Evolutionary conservation across 164 flowering plant genomes (phyloP).

Genomic region (Piper betle): DNA sequence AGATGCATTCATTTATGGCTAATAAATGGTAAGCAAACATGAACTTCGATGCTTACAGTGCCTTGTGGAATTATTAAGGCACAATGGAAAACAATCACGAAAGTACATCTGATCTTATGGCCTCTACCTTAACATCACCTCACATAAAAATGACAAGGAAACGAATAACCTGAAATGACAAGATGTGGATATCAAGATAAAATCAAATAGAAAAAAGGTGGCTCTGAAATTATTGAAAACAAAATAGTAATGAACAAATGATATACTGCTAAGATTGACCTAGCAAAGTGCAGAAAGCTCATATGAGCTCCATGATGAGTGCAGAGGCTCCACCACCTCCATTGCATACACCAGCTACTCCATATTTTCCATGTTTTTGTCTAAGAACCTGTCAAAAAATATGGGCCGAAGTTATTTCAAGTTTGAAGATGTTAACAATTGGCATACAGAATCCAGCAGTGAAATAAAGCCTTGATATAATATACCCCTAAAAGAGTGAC

Average conservation of each 20-base stretch:
- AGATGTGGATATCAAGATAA: too few relatives aligned
- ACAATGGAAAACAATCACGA: too few relatives aligned
- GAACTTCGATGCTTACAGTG: too few relatives aligned
- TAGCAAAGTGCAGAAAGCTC: conserved; percentile 26
- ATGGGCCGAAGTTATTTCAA: not conserved
- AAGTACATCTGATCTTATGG: too few relatives aligned
- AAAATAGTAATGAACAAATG: not conserved
- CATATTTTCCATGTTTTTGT: conserved; percentile 53
- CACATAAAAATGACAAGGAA: too few relatives aligned
- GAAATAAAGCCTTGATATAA: not conserved
- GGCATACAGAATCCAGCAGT: not conserved
- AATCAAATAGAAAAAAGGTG: not conserved
- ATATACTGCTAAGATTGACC: not conserved
- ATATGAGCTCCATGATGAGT: conserved; percentile 64
- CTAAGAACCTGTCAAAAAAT: conserved; percentile 39
- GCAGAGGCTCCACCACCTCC: conserved; percentile 94
- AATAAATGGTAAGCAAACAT: too few relatives aligned
- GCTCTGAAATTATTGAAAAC: too few relatives aligned
- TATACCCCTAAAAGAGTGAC: conserved; percentile 80
- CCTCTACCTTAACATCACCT: too few relatives aligned
- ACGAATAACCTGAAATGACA: too few relatives aligned
- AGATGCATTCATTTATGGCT: too few relatives aligned
- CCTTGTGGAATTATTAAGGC: too few relatives aligned
- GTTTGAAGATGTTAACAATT: not conserved
- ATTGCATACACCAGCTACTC: conserved; percentile 63